Conservation (phyloP, 768 basidiomycete species). For the Auriculariales sp. region DNA sequence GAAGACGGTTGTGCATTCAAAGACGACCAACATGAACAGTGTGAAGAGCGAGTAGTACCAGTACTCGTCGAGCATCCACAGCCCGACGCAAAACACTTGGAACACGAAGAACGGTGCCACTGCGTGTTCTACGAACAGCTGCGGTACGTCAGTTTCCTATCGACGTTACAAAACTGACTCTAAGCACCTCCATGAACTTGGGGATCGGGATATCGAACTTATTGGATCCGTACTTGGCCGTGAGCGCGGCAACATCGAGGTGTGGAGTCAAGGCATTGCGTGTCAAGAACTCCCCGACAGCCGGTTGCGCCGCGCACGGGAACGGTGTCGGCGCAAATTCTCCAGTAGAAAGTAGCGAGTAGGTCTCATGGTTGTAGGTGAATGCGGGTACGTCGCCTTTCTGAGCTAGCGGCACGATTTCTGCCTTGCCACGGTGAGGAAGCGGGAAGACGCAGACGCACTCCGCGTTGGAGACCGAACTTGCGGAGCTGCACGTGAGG, state of each 20-base stretch:
- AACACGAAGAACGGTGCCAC: slow-evolving; percentile 99
- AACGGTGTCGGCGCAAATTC: slow-evolving; percentile 77
- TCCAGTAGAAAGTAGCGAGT: slow-evolving; percentile 43
- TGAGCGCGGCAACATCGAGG: slow-evolving; percentile 32
- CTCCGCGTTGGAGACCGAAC: slow-evolving; percentile 51
- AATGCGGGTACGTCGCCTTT: slow-evolving; percentile 39
- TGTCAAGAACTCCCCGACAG: slow-evolving; percentile 44
- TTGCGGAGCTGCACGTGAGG: slow-evolving; percentile 65
- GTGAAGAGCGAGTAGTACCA: slow-evolving; percentile 99
- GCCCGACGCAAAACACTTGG: slow-evolving; percentile 91
- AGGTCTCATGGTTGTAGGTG: slow-evolving; percentile 90
- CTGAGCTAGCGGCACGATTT: slow-evolving; percentile 68
- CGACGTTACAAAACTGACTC: no score
- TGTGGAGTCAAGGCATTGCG: slow-evolving; percentile 20
- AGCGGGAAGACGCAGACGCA: slow-evolving; percentile 72
- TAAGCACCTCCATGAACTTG: slow-evolving; percentile 79
- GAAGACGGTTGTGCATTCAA: slow-evolving; percentile 98
- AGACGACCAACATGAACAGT: slow-evolving; percentile 93
- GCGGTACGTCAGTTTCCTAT: no score
- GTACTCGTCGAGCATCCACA: slow-evolving; percentile 98
- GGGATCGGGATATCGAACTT: slow-evolving; percentile 97
- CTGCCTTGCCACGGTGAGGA: slow-evolving; percentile 73
- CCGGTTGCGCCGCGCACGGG: slow-evolving; percentile 60
- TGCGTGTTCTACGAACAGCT: slow-evolving; percentile 87
- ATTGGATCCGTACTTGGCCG: slow-evolving; percentile 74